Base-by-base conservation (phyloP, 2,329 filamentous ascomycete species). In the Cytospora chrysosperma region DNA sequence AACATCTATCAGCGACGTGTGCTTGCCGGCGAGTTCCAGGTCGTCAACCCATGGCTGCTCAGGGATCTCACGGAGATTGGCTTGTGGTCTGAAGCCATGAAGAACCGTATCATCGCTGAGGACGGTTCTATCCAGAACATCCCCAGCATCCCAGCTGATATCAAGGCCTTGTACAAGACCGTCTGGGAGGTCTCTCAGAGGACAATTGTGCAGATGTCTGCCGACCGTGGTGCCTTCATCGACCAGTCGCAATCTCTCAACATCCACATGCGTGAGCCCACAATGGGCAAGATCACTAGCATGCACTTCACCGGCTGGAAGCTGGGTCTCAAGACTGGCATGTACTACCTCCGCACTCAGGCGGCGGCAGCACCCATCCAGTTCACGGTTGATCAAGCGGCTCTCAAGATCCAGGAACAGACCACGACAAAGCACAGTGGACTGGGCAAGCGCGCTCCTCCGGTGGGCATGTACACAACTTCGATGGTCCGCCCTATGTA, bases 241-340 rank as follows among this genome's bases (percentile, higher is more conserved):
- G 95, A 99, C 75, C 95, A 99, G 84, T 97, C 93, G 57, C 95
- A 99, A 79, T 98, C 94, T 15, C 88, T 99, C 72, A 99, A 99
- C 85, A 98, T 99, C 71, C 95, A 99, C 84, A 93, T 99, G 89
- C 96, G 96, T 79, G 94, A 98, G 74, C 95, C 95, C 50, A 97
- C 93, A 58, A 98, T 99, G 94, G 95, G 95, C 80, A 99, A 99
- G 86, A 97, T 99, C 77, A 99, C 95, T 65, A 95, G 90, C 77
- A 99, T 99, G 95, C 95, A 99, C 82, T 99, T 99, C 75, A 87
- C 95, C 56, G 95, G 95, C 72, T 99, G 95, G 95, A 99, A 98
- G 85, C 88, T 98, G 69, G 95, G 95, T 73, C 87, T 99, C 70
- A 99, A 99, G 90, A 99, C 95, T 40, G 95, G 95, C 82, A 98